Evolutionary conservation across 2,329 filamentous ascomycete genomes (phyloP), one percentile per base, ranked within the genome.

Genomic region (Coniella lustricola): DNA sequence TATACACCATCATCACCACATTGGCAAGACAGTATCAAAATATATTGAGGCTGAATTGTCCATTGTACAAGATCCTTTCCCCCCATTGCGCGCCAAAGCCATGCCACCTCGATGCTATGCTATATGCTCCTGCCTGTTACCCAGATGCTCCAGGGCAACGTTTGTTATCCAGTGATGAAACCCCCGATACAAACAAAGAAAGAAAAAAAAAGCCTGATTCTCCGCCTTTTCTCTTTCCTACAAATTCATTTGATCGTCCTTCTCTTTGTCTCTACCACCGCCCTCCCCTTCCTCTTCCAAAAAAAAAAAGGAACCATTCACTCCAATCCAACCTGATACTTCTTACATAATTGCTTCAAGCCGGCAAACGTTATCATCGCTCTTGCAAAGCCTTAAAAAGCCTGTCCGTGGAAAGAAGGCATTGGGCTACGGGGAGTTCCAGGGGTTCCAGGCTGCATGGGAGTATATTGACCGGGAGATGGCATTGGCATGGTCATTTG

Each of bases 301-400:
- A 7, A 32, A 32, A 32, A 7, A 16, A 40, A 17, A 14, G 12
- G 12, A 40, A 22, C 18, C 36, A 21, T 7, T 4, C 14, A 21
- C 21, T 8, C 21, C 36, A 14, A 38, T 22, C 8, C 18, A 29
- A 29, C 22, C n/a, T n/a, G n/a, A n/a, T n/a, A n/a, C n/a, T n/a
- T n/a, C n/a, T n/a, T n/a, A n/a, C n/a, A n/a, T n/a, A n/a, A n/a
- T n/a, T n/a, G n/a, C n/a, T n/a, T n/a, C n/a, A n/a, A n/a, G n/a
- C n/a, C n/a, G n/a, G n/a, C n/a, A n/a, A n/a, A n/a, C n/a, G n/a
- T n/a, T n/a, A n/a, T n/a, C n/a, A n/a, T n/a, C n/a, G n/a, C n/a
- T n/a, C n/a, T n/a, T n/a, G n/a, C n/a, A n/a, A n/a, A n/a, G n/a
- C 21, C 5, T 57, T 63, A 65, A 25, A 64, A 62, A 44, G 62